Conservation (phyloP, 2,329 filamentous ascomycete genomes). For the Diaporthe longicolla region DNA sequence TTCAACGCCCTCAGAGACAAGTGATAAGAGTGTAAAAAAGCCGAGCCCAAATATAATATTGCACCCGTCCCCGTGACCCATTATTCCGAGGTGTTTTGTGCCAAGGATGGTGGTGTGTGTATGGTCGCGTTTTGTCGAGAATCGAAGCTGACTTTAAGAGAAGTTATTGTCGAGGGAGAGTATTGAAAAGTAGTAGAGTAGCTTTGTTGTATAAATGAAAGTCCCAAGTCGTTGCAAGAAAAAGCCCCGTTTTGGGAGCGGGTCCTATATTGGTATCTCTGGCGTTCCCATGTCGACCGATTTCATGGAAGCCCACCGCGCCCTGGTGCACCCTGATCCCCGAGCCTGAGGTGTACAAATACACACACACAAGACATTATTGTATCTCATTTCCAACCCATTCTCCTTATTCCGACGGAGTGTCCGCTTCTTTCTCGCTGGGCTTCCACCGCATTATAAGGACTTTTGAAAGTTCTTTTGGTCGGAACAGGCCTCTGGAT, state of each 20-base stretch:
- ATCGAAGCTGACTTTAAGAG: conserved; percentile 37
- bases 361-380: conserved; percentile 38
- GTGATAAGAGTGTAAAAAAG: conserved; percentile 9
- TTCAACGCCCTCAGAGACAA: conserved; percentile 38
- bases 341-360: conserved; percentile 20
- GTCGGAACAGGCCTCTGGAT: conserved; percentile 28
- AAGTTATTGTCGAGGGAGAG: conserved; percentile 34
- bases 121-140: conserved; percentile 35
- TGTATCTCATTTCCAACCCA: conserved; percentile 35
- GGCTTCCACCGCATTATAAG: conserved; percentile 14
- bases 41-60: conserved; percentile 37
- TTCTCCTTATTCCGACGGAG: conserved; percentile 6
- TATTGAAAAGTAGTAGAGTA: conserved; percentile 33
- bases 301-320: conserved; percentile 20
- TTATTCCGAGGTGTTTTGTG: conserved; percentile 14
- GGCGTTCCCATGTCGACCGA: conserved; percentile 31
- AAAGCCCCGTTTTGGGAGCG: conserved; percentile 10
- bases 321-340: background rate
- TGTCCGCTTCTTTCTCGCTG: conserved; percentile 2
- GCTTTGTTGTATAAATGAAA: conserved; percentile 29
- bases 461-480: conserved; percentile 7
- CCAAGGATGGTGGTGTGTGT: conserved; percentile 6
- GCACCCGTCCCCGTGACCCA: conserved; percentile 32
- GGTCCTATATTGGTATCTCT: conserved; percentile 37
- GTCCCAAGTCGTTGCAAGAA: conserved; percentile 6